Conservation (phyloP, 2,329 filamentous ascomycete genomes). For the Epichloe elymi region DNA sequence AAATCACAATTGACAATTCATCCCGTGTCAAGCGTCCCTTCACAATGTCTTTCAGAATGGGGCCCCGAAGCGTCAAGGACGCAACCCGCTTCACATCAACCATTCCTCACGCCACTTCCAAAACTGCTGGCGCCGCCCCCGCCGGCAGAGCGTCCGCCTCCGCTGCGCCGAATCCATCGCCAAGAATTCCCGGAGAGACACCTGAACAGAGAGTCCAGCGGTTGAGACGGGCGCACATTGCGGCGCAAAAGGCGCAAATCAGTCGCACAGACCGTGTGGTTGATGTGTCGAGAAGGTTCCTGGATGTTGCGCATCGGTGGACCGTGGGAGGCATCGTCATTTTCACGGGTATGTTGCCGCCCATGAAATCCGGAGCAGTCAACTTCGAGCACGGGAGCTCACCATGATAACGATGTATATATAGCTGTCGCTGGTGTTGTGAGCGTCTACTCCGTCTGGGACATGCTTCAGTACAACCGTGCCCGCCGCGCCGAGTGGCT, state of each 20-base stretch:
- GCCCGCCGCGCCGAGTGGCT: constrained; percentile 46
- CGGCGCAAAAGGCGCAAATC: constrained; percentile 45
- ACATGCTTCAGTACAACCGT: constrained; percentile 49
- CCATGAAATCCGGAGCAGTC: background rate
- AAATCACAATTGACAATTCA: background rate
- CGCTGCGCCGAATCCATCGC: constrained; percentile 13
- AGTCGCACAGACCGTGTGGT: constrained; percentile 39
- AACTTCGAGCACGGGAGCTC: too few relatives aligned
- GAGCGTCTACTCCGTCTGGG: constrained; percentile 45
- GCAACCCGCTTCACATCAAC: constrained; percentile 56
- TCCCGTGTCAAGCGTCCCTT: background rate
- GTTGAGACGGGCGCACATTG: constrained; percentile 52
- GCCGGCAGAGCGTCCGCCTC: constrained; percentile 15
- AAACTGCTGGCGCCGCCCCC: constrained; percentile 29
- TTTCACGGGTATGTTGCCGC: constrained; percentile 37
- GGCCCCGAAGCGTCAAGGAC: constrained; percentile 59
- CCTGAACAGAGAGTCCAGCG: constrained; percentile 57
- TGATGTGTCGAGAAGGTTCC: constrained; percentile 32
- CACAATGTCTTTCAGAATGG: constrained; percentile 28
- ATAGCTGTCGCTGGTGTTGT: constrained; percentile 41
- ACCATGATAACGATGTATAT: too few relatives aligned
- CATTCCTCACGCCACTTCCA: constrained; percentile 51
- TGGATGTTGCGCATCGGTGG: constrained; percentile 43
- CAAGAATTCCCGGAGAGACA: constrained; percentile 38
- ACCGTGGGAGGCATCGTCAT: constrained; percentile 41